Evolutionary conservation across 2,329 filamentous ascomycete species (phyloP), one percentile per base, ranked within the genome.

Genomic region (Massarina eburnea): DNA sequence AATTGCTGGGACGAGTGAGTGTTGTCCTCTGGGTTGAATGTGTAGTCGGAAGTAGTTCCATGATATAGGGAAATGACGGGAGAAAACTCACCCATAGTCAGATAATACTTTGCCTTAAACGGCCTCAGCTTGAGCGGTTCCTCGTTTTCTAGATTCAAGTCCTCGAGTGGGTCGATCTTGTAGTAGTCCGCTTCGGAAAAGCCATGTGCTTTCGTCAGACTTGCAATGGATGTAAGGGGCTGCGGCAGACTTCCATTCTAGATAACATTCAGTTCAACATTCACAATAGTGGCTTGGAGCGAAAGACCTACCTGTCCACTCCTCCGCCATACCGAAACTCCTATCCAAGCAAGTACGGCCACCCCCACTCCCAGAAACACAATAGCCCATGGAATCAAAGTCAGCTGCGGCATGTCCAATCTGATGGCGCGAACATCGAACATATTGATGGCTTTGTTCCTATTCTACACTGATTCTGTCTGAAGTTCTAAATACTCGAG

Each of bases 21-120:
- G 29, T 7, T 32, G 14, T 20, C 14, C 6, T 26, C 12, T 12
- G 27, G 12, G 27, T 30, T 14, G 12, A 6, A 14, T 30, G 27
- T 26, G 24, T 26, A 26, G 12, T 26, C 24, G 27, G 27, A 14
- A 30, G 27, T 14, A 14, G n/a, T 14, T 19, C 27, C 20, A 15
- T 4, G 27, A 8, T 17, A 14, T 39, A 17, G 32, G 32, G 32
- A 8, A 17, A 38, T 10, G 4, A 38, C 6, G 9, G 34, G 4
- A 20, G 17, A 17, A 12, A 36, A 52, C 67, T 50, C 66, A 83
- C 81, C 79, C 82, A 85, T 85, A 5, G 82, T 84, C 40, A 85
- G 64, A 58, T 84, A 76, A 58, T 81, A 85, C 54, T 78, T 82
- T 4, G 80, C 76, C 61, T 81, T 83, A 64, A 83, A 83, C 0